Percentiles rank a stretch among this genome's conserved stretches.
These are phyloP conservation scores for Cadophora sp. DNA, from an alignment of 2,329 filamentous ascomycete genomes.

Conservation along the genomic window DNA sequence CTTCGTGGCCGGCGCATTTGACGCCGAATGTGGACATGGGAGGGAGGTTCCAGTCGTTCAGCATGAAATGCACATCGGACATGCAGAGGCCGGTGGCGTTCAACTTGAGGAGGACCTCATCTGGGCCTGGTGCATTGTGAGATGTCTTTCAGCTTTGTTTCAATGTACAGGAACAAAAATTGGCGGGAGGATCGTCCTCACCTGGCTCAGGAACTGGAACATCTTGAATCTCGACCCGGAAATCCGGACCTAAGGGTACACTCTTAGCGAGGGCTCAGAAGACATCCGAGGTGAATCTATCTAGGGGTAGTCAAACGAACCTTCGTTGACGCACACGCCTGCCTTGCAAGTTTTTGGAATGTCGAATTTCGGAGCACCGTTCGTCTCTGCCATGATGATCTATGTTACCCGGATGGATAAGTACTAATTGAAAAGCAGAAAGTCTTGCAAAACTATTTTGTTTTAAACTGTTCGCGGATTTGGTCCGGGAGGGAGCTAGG, in stretches of 20 bases:
- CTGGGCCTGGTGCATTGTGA: slow-evolving; percentile 30
- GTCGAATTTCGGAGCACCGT: slow-evolving; percentile 38
- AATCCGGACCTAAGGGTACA: slow-evolving; percentile 49
- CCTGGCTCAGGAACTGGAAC: slow-evolving; percentile 55
- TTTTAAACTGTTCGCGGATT: background rate
- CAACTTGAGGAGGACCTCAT: slow-evolving; percentile 62
- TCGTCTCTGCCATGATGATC: slow-evolving; percentile 15
- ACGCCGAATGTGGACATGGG: slow-evolving; percentile 53
- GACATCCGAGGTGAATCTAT: background rate
- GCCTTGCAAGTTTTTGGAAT: slow-evolving; percentile 58
- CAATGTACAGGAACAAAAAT: too few species aligned
- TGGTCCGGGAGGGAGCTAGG: background rate
- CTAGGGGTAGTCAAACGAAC: background rate
- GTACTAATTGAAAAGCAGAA: background rate
- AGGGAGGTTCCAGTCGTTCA: slow-evolving; percentile 56
- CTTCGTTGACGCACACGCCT: slow-evolving; percentile 55
- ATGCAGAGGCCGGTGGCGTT: slow-evolving; percentile 65
- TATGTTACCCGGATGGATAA: slow-evolving; percentile 8
- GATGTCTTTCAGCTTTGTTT: background rate
- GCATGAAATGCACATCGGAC: slow-evolving; percentile 63
- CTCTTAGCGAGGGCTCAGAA: slow-evolving; percentile 1
- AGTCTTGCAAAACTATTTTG: background rate
- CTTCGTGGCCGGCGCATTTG: slow-evolving; percentile 59
- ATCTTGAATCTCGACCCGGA: slow-evolving; percentile 53
- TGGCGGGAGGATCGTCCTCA: background rate